Percentiles rank a stretch among this genome's conserved stretches.
These are phyloP conservation scores for Pestalotiopsis fici DNA, from an alignment of 2,329 filamentous ascomycete species.

Conservation along the genomic window DNA sequence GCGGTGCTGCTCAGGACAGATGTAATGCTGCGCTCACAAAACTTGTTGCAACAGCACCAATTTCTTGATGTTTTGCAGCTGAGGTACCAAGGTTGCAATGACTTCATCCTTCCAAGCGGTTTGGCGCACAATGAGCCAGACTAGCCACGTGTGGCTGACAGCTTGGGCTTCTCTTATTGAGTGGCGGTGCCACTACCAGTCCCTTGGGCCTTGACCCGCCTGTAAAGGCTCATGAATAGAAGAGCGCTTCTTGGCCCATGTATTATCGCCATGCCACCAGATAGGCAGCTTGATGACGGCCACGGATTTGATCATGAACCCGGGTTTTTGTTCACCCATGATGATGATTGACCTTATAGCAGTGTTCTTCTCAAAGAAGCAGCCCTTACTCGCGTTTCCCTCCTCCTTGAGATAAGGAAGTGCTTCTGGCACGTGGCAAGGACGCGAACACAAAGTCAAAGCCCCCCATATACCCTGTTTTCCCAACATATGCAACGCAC, in stretches of 20 bases:
- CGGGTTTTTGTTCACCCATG: neutral
- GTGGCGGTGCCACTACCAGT: no score
- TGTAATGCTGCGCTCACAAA: neutral
- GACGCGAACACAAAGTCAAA: neutral
- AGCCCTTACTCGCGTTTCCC: neutral
- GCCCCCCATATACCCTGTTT: neutral
- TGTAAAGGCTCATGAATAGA: no score
- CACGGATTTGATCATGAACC: neutral
- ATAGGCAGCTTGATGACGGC: no score
- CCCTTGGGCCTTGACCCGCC: no score
- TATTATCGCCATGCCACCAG: no score
- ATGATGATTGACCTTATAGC: neutral
- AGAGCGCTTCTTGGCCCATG: no score
- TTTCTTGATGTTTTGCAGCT: constrained; percentile 4
- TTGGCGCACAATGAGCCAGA: neutral
- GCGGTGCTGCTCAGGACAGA: neutral
- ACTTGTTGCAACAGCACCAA: neutral
- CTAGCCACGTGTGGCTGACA: neutral
- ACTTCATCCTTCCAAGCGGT: constrained; percentile 21
- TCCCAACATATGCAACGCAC: neutral
- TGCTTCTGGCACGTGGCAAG: neutral
- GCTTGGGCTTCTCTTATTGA: neutral
- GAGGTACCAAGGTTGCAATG: constrained; percentile 12
- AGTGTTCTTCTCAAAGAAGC: neutral
- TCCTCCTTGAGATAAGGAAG: neutral